A percentile compares a stretch with the other conserved stretches of the same genome.
These are phyloP conservation scores for Moesziomyces parantarcticus DNA, from an alignment of 1,284 basidiomycete species.

Conservation along the genomic window DNA sequence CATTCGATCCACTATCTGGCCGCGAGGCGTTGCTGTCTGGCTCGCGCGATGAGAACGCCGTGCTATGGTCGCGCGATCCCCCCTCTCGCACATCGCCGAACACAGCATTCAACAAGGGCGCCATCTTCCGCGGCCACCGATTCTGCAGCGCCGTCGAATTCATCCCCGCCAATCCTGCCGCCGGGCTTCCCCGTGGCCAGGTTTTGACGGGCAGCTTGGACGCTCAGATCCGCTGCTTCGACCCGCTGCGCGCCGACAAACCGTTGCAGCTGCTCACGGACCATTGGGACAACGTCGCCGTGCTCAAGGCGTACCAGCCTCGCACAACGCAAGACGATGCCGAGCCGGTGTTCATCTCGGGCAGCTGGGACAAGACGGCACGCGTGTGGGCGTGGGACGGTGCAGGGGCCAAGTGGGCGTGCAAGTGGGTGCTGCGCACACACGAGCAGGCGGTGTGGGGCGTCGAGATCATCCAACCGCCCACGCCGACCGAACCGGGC, in stretches of 20 bases:
- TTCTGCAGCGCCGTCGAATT: conserved; percentile 41
- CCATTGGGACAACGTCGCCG: conserved; percentile 51
- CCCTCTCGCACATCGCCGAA: neutral
- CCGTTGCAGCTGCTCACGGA: conserved; percentile 41
- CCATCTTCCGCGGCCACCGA: conserved; percentile 18
- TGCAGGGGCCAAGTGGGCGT: conserved; percentile 22
- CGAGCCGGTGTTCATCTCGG: conserved; percentile 37
- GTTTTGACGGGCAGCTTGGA: conserved; percentile 42
- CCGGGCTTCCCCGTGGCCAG: conserved; percentile 22
- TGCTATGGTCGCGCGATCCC: conserved; percentile 26
- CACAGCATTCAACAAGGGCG: conserved; percentile 13
- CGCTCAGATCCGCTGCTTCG: conserved; percentile 48
- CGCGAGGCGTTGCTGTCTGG: conserved; percentile 41
- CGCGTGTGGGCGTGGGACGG: conserved; percentile 33
- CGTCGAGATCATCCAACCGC: conserved; percentile 39
- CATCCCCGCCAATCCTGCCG: conserved; percentile 4
- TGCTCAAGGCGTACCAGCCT: conserved; percentile 18
- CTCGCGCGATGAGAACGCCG: conserved; percentile 33
- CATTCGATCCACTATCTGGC: conserved; percentile 21
- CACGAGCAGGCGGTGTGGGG: conserved; percentile 55
- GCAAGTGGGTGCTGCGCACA: conserved; percentile 26
- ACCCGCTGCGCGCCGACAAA: conserved; percentile 30
- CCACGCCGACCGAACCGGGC: conserved; percentile 7
- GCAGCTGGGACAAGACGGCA: conserved; percentile 50
- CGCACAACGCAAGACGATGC: too few species aligned